These are phyloP conservation scores for Epichloe aotearoae DNA, from an alignment of 2,329 filamentous ascomycete genomes.

Conservation along the genomic window DNA sequence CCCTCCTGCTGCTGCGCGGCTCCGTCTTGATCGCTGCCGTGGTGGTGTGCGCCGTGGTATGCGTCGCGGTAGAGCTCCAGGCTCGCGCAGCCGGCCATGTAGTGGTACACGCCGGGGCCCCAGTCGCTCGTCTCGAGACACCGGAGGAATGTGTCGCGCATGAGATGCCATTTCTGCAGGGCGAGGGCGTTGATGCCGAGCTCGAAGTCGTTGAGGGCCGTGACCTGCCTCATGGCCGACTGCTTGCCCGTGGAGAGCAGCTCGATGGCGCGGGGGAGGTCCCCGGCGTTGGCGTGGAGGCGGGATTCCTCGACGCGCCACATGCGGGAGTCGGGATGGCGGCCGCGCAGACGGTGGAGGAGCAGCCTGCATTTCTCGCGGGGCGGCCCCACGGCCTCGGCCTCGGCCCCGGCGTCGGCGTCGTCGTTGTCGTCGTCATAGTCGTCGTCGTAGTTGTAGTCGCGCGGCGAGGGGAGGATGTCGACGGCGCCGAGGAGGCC, in stretches of 20 bases:
- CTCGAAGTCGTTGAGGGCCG: conserved; percentile 77
- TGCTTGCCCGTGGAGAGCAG: conserved; percentile 46
- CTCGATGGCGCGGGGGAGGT: conserved; percentile 54
- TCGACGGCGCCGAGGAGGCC: conserved; percentile 67
- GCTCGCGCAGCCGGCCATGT: conserved; percentile 66
- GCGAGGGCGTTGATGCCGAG: conserved; percentile 67
- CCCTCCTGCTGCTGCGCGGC: neutral
- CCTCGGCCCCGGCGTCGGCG: no score
- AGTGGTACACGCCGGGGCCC: conserved; percentile 83
- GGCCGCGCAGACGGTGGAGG: conserved; percentile 57
- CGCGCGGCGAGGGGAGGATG: conserved; percentile 48
- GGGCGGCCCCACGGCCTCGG: conserved; percentile 59
- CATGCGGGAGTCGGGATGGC: conserved; percentile 70
- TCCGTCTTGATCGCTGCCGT: conserved; percentile 9
- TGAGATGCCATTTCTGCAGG: conserved; percentile 60
- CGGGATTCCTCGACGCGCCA: conserved; percentile 86
- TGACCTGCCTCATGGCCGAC: conserved; percentile 75
- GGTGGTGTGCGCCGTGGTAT: conserved; percentile 28
- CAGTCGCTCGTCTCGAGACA: conserved; percentile 78
- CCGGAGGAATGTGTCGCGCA: conserved; percentile 59
- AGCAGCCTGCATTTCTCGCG: conserved; percentile 51
- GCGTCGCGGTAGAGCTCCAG: conserved; percentile 67
- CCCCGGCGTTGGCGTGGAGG: conserved; percentile 52
- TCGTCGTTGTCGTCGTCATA: conserved; percentile 39
- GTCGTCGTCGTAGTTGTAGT: conserved; percentile 21